Evolutionary conservation across 768 basidiomycete genomes (phyloP).

Genomic region (Ephemerocybe angulata): DNA sequence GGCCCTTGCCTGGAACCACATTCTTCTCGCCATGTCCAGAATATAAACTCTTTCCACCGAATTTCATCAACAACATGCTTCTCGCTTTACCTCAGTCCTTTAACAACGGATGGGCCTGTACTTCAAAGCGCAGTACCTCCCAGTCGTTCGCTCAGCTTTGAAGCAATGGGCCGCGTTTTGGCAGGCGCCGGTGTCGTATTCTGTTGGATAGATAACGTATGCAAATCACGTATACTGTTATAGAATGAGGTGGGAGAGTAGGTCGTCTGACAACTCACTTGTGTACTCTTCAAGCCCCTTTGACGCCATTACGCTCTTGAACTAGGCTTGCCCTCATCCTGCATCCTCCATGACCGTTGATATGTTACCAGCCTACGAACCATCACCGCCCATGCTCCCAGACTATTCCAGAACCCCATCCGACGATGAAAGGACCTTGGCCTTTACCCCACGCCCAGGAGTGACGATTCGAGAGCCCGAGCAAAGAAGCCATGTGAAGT

Average conservation of each 20-base stretch:
- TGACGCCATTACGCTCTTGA: neutral
- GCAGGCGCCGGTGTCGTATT: too few species aligned
- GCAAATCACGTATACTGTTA: neutral
- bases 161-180: too few species aligned
- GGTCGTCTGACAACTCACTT: neutral
- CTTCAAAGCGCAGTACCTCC: too few species aligned
- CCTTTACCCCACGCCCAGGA: conserved; percentile 34
- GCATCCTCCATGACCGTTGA: conserved; percentile 12
- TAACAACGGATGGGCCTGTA: too few species aligned
- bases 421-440: conserved; percentile 33
- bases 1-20: neutral
- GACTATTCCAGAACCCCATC: conserved; percentile 33
- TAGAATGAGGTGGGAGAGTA: neutral
- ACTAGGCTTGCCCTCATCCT: neutral
- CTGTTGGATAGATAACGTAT: neutral
- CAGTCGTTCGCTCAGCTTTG: too few species aligned
- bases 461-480: conserved; percentile 7
- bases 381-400: conserved; percentile 14
- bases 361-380: conserved; percentile 2
- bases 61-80: too few species aligned
- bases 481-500: conserved; percentile 27
- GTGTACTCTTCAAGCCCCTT: neutral
- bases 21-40: too few species aligned
- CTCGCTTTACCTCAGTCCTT: too few species aligned
- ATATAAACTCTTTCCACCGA: too few species aligned